phyloP scores from a whole-genome alignment of 2,329 filamentous ascomycete species.

The Trichoderma simmonsii region DNA sequence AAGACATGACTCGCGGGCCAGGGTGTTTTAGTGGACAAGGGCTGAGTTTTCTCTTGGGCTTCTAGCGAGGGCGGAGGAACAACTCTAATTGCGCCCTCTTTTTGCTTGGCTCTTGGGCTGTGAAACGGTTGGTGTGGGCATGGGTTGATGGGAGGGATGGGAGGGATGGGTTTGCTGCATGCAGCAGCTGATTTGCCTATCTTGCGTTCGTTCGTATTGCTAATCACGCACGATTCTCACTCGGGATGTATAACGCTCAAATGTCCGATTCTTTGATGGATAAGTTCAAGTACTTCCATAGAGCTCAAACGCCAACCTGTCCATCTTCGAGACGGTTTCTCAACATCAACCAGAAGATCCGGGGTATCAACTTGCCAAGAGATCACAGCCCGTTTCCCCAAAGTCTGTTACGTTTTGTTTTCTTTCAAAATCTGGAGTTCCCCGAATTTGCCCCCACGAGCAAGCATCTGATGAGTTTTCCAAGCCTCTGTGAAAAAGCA shows the following conservation, averaged over 20 bases:
- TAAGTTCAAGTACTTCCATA: neutral
- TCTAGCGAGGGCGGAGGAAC: constrained; percentile 12
- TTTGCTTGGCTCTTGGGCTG: neutral
- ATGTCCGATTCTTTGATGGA: neutral
- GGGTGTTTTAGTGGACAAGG: neutral
- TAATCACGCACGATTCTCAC: neutral
- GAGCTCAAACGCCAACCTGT: neutral
- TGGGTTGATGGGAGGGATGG: neutral
- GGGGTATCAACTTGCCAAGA: neutral
- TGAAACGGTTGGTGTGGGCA: neutral
- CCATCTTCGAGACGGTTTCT: neutral
- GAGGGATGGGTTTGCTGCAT: neutral
- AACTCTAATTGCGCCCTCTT: constrained; percentile 8
- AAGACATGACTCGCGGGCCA: constrained; percentile 5
- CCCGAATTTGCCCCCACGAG: neutral
- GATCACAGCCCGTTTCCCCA: neutral
- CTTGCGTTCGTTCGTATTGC: neutral
- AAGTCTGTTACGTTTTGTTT: neutral
- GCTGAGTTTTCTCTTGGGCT: neutral
- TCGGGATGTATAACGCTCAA: neutral
- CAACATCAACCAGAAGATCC: neutral
- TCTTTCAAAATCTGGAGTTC: neutral
- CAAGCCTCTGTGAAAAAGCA: neutral
- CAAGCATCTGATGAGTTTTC: neutral
- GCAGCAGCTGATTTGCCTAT: neutral